Evolutionary conservation across 352 stramenopile species (phyloP).

Genomic region (Globisporangium middletonii): DNA sequence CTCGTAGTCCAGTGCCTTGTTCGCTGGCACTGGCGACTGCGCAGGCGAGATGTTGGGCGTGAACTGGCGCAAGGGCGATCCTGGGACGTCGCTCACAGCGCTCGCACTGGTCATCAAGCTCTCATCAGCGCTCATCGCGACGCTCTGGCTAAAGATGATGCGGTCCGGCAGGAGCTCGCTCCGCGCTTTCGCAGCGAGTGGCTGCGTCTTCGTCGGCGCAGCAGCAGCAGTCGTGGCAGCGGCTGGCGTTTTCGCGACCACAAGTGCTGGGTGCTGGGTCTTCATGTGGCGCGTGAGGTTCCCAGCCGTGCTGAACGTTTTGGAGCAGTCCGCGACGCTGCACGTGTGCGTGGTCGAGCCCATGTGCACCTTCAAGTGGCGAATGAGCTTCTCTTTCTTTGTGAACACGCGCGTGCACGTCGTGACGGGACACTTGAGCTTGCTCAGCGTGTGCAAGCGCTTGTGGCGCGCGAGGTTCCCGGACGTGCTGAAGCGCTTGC

Average conservation of each 20-base stretch:
- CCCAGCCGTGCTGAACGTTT: constrained; percentile 60
- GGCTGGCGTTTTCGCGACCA: constrained; percentile 1
- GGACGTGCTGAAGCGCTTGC: constrained; percentile 66
- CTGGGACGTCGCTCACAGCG: too few species aligned
- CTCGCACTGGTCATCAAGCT: background rate
- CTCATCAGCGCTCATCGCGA: background rate
- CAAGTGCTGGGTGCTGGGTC: constrained; percentile 38
- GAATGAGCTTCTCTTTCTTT: constrained; percentile 42
- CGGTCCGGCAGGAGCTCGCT: constrained; percentile 2
- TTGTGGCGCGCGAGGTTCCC: constrained; percentile 69
- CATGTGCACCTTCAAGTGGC: constrained; percentile 44
- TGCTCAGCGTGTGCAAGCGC: constrained; percentile 47
- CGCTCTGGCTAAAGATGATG: background rate
- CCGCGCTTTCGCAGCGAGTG: background rate
- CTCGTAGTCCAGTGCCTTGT: constrained; percentile 13
- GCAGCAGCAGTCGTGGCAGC: background rate
- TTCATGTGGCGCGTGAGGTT: constrained; percentile 69
- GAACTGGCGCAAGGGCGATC: background rate
- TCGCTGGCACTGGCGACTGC: background rate
- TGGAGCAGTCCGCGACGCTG: constrained; percentile 37
- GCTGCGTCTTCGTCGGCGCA: background rate
- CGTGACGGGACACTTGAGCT: constrained; percentile 37
- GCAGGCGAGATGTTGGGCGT: background rate
- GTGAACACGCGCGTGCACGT: constrained; percentile 43
- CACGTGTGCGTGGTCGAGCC: constrained; percentile 48